A percentile compares a stretch with the other conserved stretches of the same genome.
Evolutionary conservation across 768 basidiomycete species (phyloP).

Genomic region (Xerocomellus chrysenteron): DNA sequence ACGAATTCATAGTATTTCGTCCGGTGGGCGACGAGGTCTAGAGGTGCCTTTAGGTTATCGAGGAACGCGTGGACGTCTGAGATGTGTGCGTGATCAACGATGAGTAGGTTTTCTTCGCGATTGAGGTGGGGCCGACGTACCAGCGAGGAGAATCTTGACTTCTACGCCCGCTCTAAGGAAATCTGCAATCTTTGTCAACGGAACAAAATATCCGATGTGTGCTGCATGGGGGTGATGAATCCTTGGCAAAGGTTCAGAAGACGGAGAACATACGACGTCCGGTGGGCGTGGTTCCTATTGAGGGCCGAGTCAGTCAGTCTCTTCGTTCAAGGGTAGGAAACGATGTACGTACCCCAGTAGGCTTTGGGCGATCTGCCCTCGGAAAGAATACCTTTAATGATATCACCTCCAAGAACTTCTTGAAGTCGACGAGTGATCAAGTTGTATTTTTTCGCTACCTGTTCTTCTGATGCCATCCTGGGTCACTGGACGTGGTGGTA

Average conservation of each 20-base stretch:
- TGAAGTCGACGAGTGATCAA: constrained; percentile 84
- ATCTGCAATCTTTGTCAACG: constrained; percentile 93
- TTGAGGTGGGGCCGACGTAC: constrained; percentile 34
- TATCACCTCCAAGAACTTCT: constrained; percentile 85
- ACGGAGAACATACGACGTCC: constrained; percentile 75
- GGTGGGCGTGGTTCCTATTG: constrained; percentile 85
- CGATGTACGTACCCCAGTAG: constrained; percentile 79
- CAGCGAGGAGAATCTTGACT: constrained; percentile 80
- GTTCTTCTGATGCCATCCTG: constrained; percentile 32
- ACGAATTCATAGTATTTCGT: constrained; percentile 88
- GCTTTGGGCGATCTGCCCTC: constrained; percentile 77
- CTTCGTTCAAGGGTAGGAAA: neutral
- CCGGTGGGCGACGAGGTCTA: constrained; percentile 85
- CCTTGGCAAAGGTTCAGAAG: neutral
- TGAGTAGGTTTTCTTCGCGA: neutral
- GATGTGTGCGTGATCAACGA: neutral
- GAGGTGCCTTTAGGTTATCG: constrained; percentile 94
- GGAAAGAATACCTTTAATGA: constrained; percentile 74
- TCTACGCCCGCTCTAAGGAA: constrained; percentile 92
- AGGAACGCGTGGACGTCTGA: constrained; percentile 95
- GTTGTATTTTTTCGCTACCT: constrained; percentile 56
- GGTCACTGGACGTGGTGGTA: constrained; percentile 3
- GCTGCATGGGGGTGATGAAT: constrained; percentile 46
- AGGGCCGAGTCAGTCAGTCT: neutral
- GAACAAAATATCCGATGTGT: constrained; percentile 96